Conservation (phyloP, 352 stramenopile genomes). For the Phytopythium oedochilum region DNA sequence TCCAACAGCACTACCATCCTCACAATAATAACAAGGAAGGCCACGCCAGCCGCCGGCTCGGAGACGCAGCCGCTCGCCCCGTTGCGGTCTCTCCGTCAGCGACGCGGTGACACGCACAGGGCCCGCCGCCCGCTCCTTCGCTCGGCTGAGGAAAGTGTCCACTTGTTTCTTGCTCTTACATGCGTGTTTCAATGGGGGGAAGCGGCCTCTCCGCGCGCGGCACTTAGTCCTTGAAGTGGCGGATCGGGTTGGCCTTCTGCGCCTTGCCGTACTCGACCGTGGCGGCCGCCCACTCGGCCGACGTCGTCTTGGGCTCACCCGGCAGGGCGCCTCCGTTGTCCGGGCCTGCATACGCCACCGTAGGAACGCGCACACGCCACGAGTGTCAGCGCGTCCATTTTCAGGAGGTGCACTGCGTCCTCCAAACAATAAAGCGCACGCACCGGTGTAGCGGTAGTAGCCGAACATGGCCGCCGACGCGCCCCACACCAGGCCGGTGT, state of each 20-base stretch:
- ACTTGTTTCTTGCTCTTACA: conserved; percentile 22
- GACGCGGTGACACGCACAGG: background rate
- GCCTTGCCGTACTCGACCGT: conserved; percentile 73
- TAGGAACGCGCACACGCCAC: background rate
- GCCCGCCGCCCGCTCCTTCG: background rate
- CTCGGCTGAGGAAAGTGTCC: background rate
- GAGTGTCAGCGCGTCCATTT: background rate
- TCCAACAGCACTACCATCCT: background rate
- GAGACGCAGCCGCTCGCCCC: background rate
- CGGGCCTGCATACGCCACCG: conserved; percentile 28
- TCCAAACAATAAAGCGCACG: conserved; percentile 3
- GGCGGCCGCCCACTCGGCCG: conserved; percentile 66
- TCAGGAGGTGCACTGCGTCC: background rate
- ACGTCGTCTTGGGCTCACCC: conserved; percentile 64
- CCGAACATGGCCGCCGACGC: conserved; percentile 43
- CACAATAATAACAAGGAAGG: background rate
- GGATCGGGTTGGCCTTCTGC: conserved; percentile 84
- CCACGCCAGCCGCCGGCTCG: background rate
- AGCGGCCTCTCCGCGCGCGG: conserved; percentile 7
- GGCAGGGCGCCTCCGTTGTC: conserved; percentile 50
- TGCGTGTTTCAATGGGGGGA: conserved; percentile 9
- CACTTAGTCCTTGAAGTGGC: conserved; percentile 77
- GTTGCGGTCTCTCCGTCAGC: background rate
- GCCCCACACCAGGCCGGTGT: conserved; percentile 29
- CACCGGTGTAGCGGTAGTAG: conserved; percentile 62